These are phyloP conservation scores for Coniochaeta prunicola DNA, from an alignment of 2,329 filamentous ascomycete species.

Conservation along the genomic window DNA sequence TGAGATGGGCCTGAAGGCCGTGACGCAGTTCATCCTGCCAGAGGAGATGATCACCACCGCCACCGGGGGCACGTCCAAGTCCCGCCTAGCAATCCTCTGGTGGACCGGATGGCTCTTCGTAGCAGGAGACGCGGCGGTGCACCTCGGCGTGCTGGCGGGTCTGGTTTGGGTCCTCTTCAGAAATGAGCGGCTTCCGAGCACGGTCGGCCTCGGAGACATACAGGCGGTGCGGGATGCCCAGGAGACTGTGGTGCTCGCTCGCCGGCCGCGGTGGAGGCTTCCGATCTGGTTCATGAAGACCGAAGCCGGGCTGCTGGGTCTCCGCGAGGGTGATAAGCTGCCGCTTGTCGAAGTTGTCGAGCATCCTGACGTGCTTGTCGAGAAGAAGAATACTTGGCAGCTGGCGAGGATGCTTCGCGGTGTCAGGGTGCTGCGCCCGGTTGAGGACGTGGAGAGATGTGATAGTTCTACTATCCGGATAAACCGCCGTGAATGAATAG, in stretches of 20 bases:
- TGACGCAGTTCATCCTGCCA: conserved; percentile 7
- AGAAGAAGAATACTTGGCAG: conserved; percentile 1
- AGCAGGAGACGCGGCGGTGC: conserved; percentile 3
- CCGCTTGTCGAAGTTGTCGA: neutral
- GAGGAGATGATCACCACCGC: conserved; percentile 9
- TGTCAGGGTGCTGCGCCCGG: neutral
- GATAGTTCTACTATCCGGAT: too few relatives aligned
- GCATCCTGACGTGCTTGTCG: neutral
- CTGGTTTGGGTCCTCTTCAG: neutral
- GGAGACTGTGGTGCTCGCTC: neutral
- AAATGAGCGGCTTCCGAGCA: neutral
- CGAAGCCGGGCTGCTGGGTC: neutral
- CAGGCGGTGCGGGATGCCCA: neutral
- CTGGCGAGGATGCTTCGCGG: neutral
- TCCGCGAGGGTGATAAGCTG: neutral
- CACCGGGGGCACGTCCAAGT: conserved; percentile 10
- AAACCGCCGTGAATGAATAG: too few relatives aligned
- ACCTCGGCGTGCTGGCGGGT: neutral
- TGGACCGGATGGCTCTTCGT: conserved; percentile 15
- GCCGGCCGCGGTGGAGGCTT: neutral
- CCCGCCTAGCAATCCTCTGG: conserved; percentile 8
- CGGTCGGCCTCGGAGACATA: neutral
- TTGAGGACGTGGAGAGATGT: neutral
- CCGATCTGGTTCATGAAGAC: neutral
- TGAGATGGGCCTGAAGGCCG: neutral